Percentiles rank a stretch among this genome's conserved stretches.
Evolutionary conservation across 2,329 filamentous ascomycete genomes (phyloP).

Genomic region (Colletotrichum higginsianum): DNA sequence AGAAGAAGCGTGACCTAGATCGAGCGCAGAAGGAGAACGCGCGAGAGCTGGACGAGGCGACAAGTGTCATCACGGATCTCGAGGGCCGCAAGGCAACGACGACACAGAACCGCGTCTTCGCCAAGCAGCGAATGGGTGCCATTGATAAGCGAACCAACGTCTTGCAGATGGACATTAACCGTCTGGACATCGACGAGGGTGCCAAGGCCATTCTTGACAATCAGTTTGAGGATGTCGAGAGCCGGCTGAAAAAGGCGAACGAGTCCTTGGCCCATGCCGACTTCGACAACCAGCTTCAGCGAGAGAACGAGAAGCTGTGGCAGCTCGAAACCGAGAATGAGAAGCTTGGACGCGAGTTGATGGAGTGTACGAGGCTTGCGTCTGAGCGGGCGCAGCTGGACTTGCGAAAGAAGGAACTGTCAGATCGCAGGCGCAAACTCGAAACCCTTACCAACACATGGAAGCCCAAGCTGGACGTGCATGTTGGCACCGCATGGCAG

Average conservation of each 20-base stretch:
- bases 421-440: slow-evolving; percentile 80
- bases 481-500: slow-evolving; percentile 79
- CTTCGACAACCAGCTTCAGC: slow-evolving; percentile 80
- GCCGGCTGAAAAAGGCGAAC: slow-evolving; percentile 73
- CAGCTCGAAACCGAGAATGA: slow-evolving; percentile 80
- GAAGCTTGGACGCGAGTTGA: slow-evolving; percentile 82
- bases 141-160: slow-evolving; percentile 80
- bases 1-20: slow-evolving; percentile 86
- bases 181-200: slow-evolving; percentile 89
- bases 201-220: slow-evolving; percentile 83
- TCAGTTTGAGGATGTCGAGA: slow-evolving; percentile 78
- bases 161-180: slow-evolving; percentile 78
- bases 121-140: slow-evolving; percentile 78
- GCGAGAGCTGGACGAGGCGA: slow-evolving; percentile 81
- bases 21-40: slow-evolving; percentile 80
- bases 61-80: slow-evolving; percentile 78
- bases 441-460: slow-evolving; percentile 85
- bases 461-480: slow-evolving; percentile 75
- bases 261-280: slow-evolving; percentile 74
- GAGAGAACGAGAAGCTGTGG: slow-evolving; percentile 75
- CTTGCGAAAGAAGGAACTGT: slow-evolving; percentile 84
- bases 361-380: slow-evolving; percentile 85
- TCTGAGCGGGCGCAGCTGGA: slow-evolving; percentile 88
- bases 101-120: slow-evolving; percentile 80
- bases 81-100: slow-evolving; percentile 81